A percentile compares a stretch with the other conserved stretches of the same genome.
phyloP scores from a whole-genome alignment of 352 stramenopile genomes.

The Phytophthora uliginosa region DNA sequence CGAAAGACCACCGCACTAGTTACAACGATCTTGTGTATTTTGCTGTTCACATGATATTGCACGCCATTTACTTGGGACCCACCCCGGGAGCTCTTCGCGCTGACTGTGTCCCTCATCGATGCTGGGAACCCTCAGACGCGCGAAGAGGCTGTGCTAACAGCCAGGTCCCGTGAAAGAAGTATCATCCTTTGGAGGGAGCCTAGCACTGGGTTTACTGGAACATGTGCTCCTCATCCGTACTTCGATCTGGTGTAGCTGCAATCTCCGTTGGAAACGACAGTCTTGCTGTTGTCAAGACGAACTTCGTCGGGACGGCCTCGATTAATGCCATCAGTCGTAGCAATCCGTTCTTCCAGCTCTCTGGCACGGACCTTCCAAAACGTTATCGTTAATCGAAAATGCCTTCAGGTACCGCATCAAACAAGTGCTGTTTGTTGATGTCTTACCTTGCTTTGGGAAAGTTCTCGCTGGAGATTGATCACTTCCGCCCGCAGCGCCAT shows the following conservation, averaged over 20 bases:
- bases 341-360: constrained; percentile 44
- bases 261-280: constrained; percentile 22
- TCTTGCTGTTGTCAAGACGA: constrained; percentile 20
- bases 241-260: constrained; percentile 18
- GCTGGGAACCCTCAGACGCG: constrained; percentile 16
- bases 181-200: constrained; percentile 7
- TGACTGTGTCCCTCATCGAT: constrained; percentile 25
- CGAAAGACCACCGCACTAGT: constrained; percentile 33
- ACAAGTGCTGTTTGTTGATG: background rate
- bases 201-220: constrained; percentile 13
- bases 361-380: constrained; percentile 39
- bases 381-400: background rate
- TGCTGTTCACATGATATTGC: constrained; percentile 39
- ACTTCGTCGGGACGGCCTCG: constrained; percentile 7
- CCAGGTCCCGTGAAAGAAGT: constrained; percentile 4
- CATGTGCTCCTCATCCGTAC: constrained; percentile 20
- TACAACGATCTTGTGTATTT: constrained; percentile 18
- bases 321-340: constrained; percentile 4
- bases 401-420: background rate
- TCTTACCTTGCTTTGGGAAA: constrained; percentile 69
- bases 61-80: constrained; percentile 22
- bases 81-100: constrained; percentile 3
- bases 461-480: constrained; percentile 66
- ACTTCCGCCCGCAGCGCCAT: constrained; percentile 64
- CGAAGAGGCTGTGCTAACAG: constrained; percentile 11